These are phyloP conservation scores for Plenodomus biglobosus DNA, from an alignment of 2,329 filamentous ascomycete species.

Conservation along the genomic window DNA sequence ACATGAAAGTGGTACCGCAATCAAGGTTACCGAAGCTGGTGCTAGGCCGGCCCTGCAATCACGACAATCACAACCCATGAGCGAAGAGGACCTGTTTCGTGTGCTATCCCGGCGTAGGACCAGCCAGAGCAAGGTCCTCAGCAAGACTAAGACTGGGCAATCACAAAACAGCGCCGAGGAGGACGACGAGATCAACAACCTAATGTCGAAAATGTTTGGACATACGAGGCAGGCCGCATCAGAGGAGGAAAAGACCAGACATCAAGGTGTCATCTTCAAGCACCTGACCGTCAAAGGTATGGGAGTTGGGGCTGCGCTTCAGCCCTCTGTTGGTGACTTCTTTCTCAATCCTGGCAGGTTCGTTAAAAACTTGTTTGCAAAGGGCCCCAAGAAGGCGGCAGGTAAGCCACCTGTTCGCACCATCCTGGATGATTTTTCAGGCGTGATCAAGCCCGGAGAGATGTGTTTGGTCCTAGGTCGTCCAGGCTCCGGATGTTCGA, in stretches of 20 bases:
- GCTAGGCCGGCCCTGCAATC: constrained; percentile 24
- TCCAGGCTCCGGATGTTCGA: constrained; percentile 70
- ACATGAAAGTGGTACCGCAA: constrained; percentile 21
- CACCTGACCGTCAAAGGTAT: constrained; percentile 64
- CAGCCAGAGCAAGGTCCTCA: constrained; percentile 23
- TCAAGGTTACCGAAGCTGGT: constrained; percentile 17
- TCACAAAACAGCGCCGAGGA: constrained; percentile 33
- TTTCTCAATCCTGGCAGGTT: constrained; percentile 59
- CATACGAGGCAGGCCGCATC: constrained; percentile 64
- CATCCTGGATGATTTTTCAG: constrained; percentile 66
- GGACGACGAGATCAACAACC: constrained; percentile 59
- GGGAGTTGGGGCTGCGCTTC: constrained; percentile 63
- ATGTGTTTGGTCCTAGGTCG: constrained; percentile 71
- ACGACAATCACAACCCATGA: constrained; percentile 36
- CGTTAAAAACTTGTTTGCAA: constrained; percentile 54
- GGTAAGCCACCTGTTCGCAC: constrained; percentile 62
- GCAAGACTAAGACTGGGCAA: constrained; percentile 26
- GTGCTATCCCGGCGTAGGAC: constrained; percentile 55
- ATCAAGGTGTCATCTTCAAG: constrained; percentile 68
- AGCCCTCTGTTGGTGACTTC: constrained; percentile 63
- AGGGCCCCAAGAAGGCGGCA: constrained; percentile 44
- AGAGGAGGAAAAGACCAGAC: constrained; percentile 69
- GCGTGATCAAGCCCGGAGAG: constrained; percentile 71
- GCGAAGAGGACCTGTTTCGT: constrained; percentile 57
- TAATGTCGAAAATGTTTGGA: constrained; percentile 74